phyloP scores from a whole-genome alignment of 805 yeast genomes.

The Kodamaea laetipori region DNA sequence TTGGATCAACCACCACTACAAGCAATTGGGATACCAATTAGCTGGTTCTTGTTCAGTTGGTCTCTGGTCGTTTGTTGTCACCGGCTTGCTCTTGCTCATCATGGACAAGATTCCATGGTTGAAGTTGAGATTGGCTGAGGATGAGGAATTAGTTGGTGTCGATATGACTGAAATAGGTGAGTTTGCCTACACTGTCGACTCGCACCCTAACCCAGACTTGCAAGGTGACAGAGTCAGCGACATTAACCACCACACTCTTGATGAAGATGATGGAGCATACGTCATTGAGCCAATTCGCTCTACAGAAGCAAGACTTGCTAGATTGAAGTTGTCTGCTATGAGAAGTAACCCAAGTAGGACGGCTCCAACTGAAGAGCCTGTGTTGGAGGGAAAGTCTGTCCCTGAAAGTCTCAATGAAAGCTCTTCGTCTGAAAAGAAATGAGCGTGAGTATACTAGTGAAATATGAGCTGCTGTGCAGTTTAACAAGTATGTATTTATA shows the following conservation, averaged over 20 bases:
- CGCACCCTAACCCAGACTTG: constrained; percentile 21
- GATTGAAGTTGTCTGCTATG: constrained; percentile 30
- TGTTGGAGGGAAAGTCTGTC: constrained; percentile 13
- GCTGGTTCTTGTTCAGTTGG: constrained; percentile 74
- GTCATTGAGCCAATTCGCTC: constrained; percentile 82
- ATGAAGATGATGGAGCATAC: constrained; percentile 43
- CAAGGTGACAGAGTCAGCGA: neutral
- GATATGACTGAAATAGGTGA: constrained; percentile 93
- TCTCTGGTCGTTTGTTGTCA: constrained; percentile 73
- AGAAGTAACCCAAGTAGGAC: constrained; percentile 12
- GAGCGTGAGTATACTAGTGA: constrained; percentile 6
- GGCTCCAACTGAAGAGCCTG: constrained; percentile 10
- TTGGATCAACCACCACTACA: constrained; percentile 81
- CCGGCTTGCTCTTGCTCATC: constrained; percentile 62
- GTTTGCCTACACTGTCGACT: constrained; percentile 69
- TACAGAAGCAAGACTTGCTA: constrained; percentile 41
- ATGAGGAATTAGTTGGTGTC: constrained; percentile 85
- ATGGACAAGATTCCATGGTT: constrained; percentile 81
- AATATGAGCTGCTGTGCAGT: constrained; percentile 7
- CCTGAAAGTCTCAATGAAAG: constrained; percentile 22
- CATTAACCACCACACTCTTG: constrained; percentile 8
- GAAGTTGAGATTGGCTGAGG: constrained; percentile 78
- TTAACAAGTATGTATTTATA: neutral
- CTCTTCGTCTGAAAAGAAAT: constrained; percentile 11
- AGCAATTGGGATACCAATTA: constrained; percentile 84